Base-by-base conservation (phyloP, 805 yeast genomes). In the Myxozyma melibiosi region DNA sequence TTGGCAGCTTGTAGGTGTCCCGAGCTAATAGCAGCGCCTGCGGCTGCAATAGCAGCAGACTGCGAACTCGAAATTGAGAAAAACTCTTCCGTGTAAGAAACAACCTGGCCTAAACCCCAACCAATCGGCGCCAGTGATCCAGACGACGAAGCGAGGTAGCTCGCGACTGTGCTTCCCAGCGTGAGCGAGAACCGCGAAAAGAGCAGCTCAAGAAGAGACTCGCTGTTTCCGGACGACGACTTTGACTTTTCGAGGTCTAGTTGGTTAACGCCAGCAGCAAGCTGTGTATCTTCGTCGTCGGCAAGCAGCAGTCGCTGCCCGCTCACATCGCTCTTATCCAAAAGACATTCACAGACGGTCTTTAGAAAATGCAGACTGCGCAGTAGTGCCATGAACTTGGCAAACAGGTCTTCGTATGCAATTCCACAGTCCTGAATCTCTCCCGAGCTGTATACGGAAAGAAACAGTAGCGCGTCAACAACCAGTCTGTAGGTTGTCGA, bases 391-490 rank as follows among this genome's bases (percentile, higher is more conserved):
- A 49, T 16, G 22, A 54, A 58, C 41, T 51, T 48, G 14, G 34
- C 55, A 35, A 49, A 61, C 2, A 53, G 30, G 7, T 30, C 27
- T 20, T 45, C 45, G 22, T 58, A 53, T 14, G 54, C 63, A 9
- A 51, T 51, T 24, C 31, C 30, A 30, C 43, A 55, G 13, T 52
- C 59, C 20, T 51, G 51, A 30, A 49, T 27, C 27, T 51, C 60
- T 14, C 60, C 63, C 4, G 53, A 34, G 18, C 40, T 28, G 38
- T 51, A 61, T 2, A 61, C 57, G 11, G 53, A 50, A 33, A 58
- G 20, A 33, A 61, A 58, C 18, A 61, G 35, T 16, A 58, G 33
- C 4, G 51, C 14, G 34, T 61, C 57, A 2, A 58, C 43, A 8
- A 61, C 43, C 5, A 46, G 27, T n/a, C 35, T 25, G 33, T 50